phyloP scores from a whole-genome alignment of 805 yeast genomes.

The Barnettozyma populi region DNA sequence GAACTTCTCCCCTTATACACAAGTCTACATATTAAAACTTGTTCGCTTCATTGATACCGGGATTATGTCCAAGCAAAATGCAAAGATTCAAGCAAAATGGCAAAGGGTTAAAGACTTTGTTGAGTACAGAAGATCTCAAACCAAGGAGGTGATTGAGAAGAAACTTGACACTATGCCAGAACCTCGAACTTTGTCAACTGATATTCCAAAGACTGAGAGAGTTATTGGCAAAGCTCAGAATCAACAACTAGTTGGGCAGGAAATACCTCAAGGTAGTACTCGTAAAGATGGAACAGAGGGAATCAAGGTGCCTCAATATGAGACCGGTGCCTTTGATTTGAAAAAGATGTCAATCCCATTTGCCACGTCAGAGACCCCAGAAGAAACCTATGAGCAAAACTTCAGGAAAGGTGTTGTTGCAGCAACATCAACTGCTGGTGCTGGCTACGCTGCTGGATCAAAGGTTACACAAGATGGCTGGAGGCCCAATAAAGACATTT shows the following conservation, averaged over 20 bases:
- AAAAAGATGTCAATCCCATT: neutral
- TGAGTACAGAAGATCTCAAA: conserved; percentile 34
- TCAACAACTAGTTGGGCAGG: conserved; percentile 7
- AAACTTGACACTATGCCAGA: conserved; percentile 2
- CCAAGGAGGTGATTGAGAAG: conserved; percentile 21
- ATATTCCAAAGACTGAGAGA: conserved; percentile 1
- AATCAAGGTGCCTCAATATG: neutral
- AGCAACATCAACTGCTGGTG: conserved; percentile 7
- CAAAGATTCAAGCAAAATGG: conserved; percentile 32
- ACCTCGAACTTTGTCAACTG: neutral
- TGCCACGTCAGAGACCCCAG: neutral
- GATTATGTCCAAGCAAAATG: conserved; percentile 28
- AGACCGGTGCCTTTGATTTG: neutral
- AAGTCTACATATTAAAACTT: conserved; percentile 28
- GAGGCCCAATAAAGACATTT: neutral
- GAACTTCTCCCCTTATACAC: conserved; percentile 42
- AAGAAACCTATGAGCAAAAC: conserved; percentile 6
- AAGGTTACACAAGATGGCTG: neutral
- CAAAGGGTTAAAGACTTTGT: conserved; percentile 34
- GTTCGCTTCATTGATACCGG: conserved; percentile 27
- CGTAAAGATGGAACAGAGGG: neutral
- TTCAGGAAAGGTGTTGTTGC: conserved; percentile 6
- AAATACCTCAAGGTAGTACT: neutral
- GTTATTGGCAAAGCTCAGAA: conserved; percentile 4
- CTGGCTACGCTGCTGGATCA: conserved; percentile 5